phyloP scores from a whole-genome alignment of 1,284 basidiomycete genomes.

The Cerioporus squamosus region DNA sequence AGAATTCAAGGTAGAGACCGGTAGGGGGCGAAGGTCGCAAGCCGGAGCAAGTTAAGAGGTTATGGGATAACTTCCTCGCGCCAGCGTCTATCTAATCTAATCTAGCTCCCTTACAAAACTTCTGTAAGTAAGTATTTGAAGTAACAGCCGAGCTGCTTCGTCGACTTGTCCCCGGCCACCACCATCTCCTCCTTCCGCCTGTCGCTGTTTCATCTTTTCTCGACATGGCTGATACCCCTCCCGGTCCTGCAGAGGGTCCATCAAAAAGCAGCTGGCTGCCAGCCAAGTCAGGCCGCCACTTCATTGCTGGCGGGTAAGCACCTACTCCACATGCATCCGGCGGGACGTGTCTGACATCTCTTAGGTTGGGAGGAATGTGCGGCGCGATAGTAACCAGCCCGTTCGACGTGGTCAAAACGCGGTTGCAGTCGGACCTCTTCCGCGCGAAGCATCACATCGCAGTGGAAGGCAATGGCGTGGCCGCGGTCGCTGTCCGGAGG shows the following conservation, averaged over 20 bases:
- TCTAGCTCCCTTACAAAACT: constrained; percentile 4
- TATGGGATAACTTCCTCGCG: no score
- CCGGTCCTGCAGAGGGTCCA: constrained; percentile 32
- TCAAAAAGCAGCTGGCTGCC: constrained; percentile 50
- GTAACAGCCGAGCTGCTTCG: no score
- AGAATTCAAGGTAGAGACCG: no score
- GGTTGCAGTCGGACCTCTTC: constrained; percentile 92
- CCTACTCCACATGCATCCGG: not conserved
- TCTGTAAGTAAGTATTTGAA: no score
- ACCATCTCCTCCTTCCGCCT: constrained; percentile 5
- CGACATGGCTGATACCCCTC: constrained; percentile 27
- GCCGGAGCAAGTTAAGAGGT: no score
- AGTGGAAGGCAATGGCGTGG: constrained; percentile 44
- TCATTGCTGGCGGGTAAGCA: constrained; percentile 85
- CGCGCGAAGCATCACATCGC: constrained; percentile 56
- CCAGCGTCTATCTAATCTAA: constrained; percentile 32
- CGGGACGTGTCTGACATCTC: constrained; percentile 11
- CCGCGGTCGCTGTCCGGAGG: constrained; percentile 44
- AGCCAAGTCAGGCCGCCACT: constrained; percentile 86
- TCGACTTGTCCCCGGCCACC: constrained; percentile 1
- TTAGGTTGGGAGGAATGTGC: constrained; percentile 94
- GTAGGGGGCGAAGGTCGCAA: no score
- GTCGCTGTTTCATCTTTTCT: not conserved
- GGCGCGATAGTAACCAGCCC: constrained; percentile 97
- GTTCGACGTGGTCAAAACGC: constrained; percentile 98